Evolutionary conservation across 1,284 basidiomycete species (phyloP).

Genomic region (Moesziomyces parantarcticus): DNA sequence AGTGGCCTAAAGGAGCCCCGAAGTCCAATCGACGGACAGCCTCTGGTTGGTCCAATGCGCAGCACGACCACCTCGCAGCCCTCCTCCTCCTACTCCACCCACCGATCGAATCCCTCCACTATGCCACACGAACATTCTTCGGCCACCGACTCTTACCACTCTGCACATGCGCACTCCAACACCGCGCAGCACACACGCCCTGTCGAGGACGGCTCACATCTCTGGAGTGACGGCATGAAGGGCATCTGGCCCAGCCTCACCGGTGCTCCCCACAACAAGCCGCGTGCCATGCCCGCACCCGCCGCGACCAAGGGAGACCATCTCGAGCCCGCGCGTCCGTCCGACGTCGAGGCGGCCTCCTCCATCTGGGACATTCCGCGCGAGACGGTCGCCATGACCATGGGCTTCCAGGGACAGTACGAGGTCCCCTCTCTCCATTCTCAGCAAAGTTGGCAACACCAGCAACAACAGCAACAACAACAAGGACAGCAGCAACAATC

Average conservation of each 20-base stretch:
- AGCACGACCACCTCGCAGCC: constrained; percentile 14
- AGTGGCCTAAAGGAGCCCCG: constrained; percentile 24
- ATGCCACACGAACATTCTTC: constrained; percentile 10
- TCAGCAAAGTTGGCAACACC: constrained; percentile 32
- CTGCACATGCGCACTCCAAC: constrained; percentile 14
- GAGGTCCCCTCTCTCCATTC: constrained; percentile 28
- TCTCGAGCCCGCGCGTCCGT: constrained; percentile 31
- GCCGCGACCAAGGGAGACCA: constrained; percentile 22
- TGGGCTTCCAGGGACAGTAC: constrained; percentile 40
- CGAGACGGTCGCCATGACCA: constrained; percentile 49
- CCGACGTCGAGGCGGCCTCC: constrained; percentile 42
- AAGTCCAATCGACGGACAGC: constrained; percentile 32
- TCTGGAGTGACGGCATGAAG: constrained; percentile 50
- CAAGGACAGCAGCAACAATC: constrained; percentile 7
- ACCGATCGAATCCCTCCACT: constrained; percentile 1
- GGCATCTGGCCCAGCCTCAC: constrained; percentile 47
- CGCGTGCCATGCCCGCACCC: constrained; percentile 8
- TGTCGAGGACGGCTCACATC: constrained; percentile 38
- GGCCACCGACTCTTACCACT: constrained; percentile 2
- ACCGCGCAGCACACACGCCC: constrained; percentile 13
- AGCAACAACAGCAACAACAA: constrained; percentile 18
- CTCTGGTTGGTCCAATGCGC: constrained; percentile 12
- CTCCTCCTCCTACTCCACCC: neutral
- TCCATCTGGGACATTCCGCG: constrained; percentile 48
- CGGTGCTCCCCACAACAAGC: constrained; percentile 37